Conservation (phyloP, 2,329 filamentous ascomycete genomes). For the Cytospora piceicola region DNA sequence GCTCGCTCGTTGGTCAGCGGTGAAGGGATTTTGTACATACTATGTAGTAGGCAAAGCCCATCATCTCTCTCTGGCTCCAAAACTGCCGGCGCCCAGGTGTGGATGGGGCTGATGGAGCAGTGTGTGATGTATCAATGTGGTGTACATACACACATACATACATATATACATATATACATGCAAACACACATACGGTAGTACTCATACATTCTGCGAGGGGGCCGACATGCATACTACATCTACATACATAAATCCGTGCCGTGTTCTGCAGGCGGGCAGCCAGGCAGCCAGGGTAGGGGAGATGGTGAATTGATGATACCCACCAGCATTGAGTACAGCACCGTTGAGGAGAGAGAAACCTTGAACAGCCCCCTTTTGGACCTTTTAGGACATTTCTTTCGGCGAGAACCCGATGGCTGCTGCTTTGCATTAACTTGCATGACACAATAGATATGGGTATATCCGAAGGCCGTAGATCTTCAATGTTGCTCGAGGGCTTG, state of each 20-base stretch:
- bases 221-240: background rate
- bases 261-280: background rate
- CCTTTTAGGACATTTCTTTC: background rate
- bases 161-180: background rate
- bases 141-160: background rate
- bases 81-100: background rate
- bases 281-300: background rate
- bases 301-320: background rate
- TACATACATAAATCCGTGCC: background rate
- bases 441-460: background rate
- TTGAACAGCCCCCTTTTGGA: background rate
- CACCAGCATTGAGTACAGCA: background rate
- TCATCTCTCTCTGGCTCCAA: background rate
- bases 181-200: no score
- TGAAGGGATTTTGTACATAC: background rate
- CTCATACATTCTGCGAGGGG: background rate
- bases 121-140: background rate
- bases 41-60: background rate
- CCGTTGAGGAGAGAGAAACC: background rate
- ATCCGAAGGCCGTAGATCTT: background rate
- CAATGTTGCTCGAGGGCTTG: conserved; percentile 6
- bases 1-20: background rate
- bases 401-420: conserved; percentile 18
- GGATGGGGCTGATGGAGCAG: background rate
- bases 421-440: conserved; percentile 13